Base-by-base conservation (phyloP, 805 yeast genomes). In the Suhomyces tanzawaensis region DNA sequence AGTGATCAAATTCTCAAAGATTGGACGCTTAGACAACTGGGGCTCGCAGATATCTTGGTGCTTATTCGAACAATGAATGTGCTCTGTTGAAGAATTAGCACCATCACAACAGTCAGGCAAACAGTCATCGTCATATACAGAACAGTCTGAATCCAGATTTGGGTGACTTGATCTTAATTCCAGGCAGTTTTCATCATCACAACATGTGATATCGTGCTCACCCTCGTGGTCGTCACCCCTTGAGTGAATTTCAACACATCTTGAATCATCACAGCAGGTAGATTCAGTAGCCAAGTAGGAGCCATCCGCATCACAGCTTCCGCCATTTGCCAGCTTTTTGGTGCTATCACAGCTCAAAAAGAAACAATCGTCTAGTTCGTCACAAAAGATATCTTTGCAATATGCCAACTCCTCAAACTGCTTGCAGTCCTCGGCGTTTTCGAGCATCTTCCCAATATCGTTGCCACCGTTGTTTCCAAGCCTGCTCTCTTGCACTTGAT, bases 281-380 rank as follows among this genome's bases (percentile, higher is more conserved):
- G 18, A 13, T 21, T 39, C 34, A 11, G 15, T 34, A 13, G 16
- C 29, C 5, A 9, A 24, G n/a, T 24, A 24, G n/a, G 27, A 7
- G 13, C 27, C 27, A 24, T 24, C 27, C 13, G 6, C 27, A 16
- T 33, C 36, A 33, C 36, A 33, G 13, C 16, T n/a, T 9, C 27
- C 14, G 7, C 13, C 6, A 7, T 13, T 13, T 9, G 14, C n/a
- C 12, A 9, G 12, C 16, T 32, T 27, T 29, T 35, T 35, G 16
- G 26, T 23, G 18, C 55, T 64, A 36, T 58, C 64, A 46, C 74
- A 69, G 31, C 51, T 53, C 16, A 49, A 43, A 39, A 61, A 69
- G 49, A 60, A 69, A 43, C 74, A 69, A 49, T 69, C 72, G 37
- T 69, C 71, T n/a, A 68, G 49, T 27, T 68, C 73, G 33, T 63